phyloP scores from a whole-genome alignment of 176 grass and related monocot species.

The Poa annua region DNA sequence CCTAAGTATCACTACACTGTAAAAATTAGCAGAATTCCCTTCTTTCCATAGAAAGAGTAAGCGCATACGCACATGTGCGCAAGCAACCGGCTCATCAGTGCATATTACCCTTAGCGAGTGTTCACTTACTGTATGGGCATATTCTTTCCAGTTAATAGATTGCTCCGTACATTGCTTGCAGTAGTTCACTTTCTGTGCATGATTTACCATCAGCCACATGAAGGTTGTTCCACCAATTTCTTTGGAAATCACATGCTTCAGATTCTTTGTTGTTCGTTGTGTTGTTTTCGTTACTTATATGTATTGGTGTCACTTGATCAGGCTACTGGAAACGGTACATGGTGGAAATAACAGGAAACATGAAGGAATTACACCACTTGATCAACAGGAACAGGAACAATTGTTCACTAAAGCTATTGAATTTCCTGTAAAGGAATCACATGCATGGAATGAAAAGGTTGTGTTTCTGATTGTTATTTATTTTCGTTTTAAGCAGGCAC shows the following conservation, averaged over 20 bases:
- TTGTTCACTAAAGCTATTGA: slow-evolving; percentile 70
- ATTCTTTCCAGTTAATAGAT: slow-evolving; percentile 17
- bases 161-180: not conserved
- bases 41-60: not conserved
- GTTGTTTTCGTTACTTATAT: slow-evolving; percentile 37
- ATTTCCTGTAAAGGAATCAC: slow-evolving; percentile 75
- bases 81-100: not conserved
- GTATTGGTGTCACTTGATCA: slow-evolving; percentile 46
- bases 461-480: slow-evolving; percentile 34
- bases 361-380: slow-evolving; percentile 64
- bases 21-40: not conserved
- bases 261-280: slow-evolving; percentile 16
- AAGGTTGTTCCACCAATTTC: not conserved
- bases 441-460: slow-evolving; percentile 96
- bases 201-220: not conserved
- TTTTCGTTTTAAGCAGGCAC: not conserved
- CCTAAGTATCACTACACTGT: not conserved
- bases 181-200: not conserved
- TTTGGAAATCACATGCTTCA: not conserved
- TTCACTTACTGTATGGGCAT: slow-evolving; percentile 16
- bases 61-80: not conserved
- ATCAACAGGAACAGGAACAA: slow-evolving; percentile 67
- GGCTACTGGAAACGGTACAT: slow-evolving; percentile 71
- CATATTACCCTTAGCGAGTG: slow-evolving; percentile 24
- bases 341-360: slow-evolving; percentile 51